phyloP scores from a whole-genome alignment of 179 eudicot species.

The Carnegiea gigantea region DNA sequence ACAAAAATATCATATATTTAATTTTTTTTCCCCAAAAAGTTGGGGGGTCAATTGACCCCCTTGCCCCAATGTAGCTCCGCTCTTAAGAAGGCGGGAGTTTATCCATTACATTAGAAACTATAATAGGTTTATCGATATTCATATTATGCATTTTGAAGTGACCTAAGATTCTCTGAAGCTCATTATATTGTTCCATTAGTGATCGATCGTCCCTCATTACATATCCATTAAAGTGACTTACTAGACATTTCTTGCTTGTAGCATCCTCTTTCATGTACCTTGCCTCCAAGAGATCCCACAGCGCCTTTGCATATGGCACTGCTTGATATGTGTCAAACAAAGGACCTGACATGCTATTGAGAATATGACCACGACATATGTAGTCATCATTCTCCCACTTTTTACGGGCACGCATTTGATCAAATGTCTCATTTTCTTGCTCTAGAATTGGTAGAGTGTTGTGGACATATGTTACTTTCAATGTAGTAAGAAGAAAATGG shows the following conservation, averaged over 20 bases:
- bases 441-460: too few relatives aligned
- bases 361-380: background rate
- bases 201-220: background rate
- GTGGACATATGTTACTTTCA: too few relatives aligned
- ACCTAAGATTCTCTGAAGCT: background rate
- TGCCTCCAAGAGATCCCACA: background rate
- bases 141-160: background rate
- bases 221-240: background rate
- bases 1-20: too few relatives aligned
- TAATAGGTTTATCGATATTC: background rate
- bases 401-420: too few relatives aligned
- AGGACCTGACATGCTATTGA: background rate
- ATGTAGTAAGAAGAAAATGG: too few relatives aligned
- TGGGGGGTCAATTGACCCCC: too few relatives aligned
- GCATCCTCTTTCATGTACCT: background rate
- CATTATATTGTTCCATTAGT: background rate
- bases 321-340: constrained; percentile 5
- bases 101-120: background rate
- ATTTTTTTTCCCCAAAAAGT: too few relatives aligned
- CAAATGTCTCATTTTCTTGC: too few relatives aligned
- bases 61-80: too few relatives aligned
- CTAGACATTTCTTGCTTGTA: background rate
- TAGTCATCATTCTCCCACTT: too few relatives aligned
- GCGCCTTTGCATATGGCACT: background rate
- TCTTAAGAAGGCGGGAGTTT: background rate